Conservation (phyloP, 2,329 filamentous ascomycete species). For the Microthyrium microscopicum region DNA sequence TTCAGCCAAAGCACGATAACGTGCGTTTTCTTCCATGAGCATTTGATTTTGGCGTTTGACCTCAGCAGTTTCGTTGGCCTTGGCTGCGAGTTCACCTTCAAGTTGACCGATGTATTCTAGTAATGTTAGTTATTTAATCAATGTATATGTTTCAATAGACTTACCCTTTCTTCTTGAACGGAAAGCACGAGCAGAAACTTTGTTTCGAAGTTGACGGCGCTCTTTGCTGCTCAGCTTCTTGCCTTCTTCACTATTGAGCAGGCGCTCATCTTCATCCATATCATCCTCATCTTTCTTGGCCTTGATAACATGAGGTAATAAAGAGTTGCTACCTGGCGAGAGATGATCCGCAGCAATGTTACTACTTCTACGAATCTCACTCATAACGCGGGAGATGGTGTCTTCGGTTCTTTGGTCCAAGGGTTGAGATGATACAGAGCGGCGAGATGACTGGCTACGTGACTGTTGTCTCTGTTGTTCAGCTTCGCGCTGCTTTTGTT, state of each 20-base stretch:
- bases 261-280: constrained; percentile 88
- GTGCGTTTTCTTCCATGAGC: constrained; percentile 71
- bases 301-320: constrained; percentile 52
- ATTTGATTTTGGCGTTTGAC: constrained; percentile 67
- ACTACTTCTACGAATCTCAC: constrained; percentile 73
- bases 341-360: constrained; percentile 35
- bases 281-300: constrained; percentile 90
- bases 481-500: constrained; percentile 37
- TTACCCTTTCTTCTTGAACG: constrained; percentile 95
- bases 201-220: constrained; percentile 91
- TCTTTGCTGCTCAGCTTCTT: constrained; percentile 99
- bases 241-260: constrained; percentile 90
- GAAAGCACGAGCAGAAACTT: constrained; percentile 95
- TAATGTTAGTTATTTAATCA: constrained; percentile 30
- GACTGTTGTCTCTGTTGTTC: constrained; percentile 14
- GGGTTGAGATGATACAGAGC: constrained; percentile 22
- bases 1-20: constrained; percentile 67
- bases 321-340: constrained; percentile 19
- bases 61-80: constrained; percentile 68
- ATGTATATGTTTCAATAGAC: constrained; percentile 13
- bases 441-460: constrained; percentile 15
- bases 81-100: constrained; percentile 71
- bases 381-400: constrained; percentile 82
- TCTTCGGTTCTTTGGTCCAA: constrained; percentile 48
- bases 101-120: constrained; percentile 96